A percentile compares a stretch with the other conserved stretches of the same genome.
phyloP scores from a whole-genome alignment of 441 rosid genomes.

The Mallotus repandus region DNA sequence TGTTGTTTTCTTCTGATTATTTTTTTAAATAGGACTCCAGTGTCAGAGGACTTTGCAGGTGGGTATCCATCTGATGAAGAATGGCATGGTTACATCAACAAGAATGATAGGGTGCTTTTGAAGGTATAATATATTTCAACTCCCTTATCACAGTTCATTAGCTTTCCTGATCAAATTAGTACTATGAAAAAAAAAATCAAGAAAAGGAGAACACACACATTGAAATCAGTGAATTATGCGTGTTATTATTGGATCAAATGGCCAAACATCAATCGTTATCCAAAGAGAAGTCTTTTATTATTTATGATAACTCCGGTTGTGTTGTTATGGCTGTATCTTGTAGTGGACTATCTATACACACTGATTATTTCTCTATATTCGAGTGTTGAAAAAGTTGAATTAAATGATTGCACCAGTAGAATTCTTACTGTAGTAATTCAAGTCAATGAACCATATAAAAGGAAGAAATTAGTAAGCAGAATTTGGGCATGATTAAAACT shows the following conservation, averaged over 20 bases:
- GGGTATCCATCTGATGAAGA: slow-evolving; percentile 94
- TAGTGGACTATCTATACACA: too few relatives aligned
- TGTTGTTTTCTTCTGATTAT: slow-evolving; percentile 5
- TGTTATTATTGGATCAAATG: too few relatives aligned
- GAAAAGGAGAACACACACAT: too few relatives aligned
- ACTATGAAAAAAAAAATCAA: too few relatives aligned
- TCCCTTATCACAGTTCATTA: too few relatives aligned
- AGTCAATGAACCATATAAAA: neutral
- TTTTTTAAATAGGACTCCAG: slow-evolving; percentile 57
- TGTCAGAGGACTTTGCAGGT: slow-evolving; percentile 58
- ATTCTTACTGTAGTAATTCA: neutral
- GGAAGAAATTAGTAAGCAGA: neutral
- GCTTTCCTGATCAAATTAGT: too few relatives aligned
- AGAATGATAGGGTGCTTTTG: slow-evolving; percentile 86
- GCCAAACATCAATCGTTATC: too few relatives aligned
- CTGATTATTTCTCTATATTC: too few relatives aligned
- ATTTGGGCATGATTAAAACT: neutral
- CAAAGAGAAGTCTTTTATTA: too few relatives aligned
- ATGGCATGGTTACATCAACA: slow-evolving; percentile 96
- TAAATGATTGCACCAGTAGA: neutral
- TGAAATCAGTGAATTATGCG: too few relatives aligned
- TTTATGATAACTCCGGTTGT: too few relatives aligned
- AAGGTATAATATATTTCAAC: slow-evolving; percentile 44
- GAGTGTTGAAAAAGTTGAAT: neutral
- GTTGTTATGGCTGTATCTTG: too few relatives aligned